These are phyloP conservation scores for Penicillium brevicompactum DNA, from an alignment of 2,329 filamentous ascomycete genomes.

Conservation along the genomic window DNA sequence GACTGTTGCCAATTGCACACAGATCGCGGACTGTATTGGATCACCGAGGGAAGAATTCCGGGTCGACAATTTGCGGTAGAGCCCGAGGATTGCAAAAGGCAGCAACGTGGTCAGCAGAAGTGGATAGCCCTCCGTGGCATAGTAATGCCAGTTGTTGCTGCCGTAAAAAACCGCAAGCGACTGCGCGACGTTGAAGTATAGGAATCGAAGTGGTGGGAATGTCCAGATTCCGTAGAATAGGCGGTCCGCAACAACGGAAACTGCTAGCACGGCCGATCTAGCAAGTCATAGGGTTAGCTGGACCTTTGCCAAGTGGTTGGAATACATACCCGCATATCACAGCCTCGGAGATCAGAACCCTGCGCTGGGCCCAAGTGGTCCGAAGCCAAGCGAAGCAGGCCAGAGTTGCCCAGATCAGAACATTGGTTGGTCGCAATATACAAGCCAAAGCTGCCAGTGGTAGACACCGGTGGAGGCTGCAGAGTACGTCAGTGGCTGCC, in stretches of 20 bases:
- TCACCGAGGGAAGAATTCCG: conserved; percentile 35
- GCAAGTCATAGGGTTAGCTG: conserved; percentile 14
- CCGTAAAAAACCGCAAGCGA: conserved; percentile 92
- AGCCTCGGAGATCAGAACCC: conserved; percentile 64
- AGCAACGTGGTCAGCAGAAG: conserved; percentile 81
- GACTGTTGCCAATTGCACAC: conserved; percentile 59
- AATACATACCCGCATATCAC: conserved; percentile 57
- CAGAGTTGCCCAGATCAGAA: conserved; percentile 78
- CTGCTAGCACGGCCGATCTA: conserved; percentile 59
- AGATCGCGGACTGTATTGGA: conserved; percentile 40
- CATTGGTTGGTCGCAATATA: conserved; percentile 84
- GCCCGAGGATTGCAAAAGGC: conserved; percentile 70
- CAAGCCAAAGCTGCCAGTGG: conserved; percentile 78
- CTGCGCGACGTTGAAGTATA: conserved; percentile 88
- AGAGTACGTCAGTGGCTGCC: conserved; percentile 11
- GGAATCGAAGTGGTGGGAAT: conserved; percentile 82
- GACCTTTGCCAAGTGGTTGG: neutral
- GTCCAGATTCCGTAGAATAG: conserved; percentile 84
- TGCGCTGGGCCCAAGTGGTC: conserved; percentile 46
- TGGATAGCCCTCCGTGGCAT: conserved; percentile 84
- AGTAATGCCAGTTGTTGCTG: conserved; percentile 88
- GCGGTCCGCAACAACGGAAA: conserved; percentile 71
- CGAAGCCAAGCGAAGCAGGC: conserved; percentile 55
- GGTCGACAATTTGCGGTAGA: conserved; percentile 56
- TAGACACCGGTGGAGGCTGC: conserved; percentile 65